These are phyloP conservation scores for Colletotrichum lentis DNA, from an alignment of 2,329 filamentous ascomycete genomes.

Conservation along the genomic window DNA sequence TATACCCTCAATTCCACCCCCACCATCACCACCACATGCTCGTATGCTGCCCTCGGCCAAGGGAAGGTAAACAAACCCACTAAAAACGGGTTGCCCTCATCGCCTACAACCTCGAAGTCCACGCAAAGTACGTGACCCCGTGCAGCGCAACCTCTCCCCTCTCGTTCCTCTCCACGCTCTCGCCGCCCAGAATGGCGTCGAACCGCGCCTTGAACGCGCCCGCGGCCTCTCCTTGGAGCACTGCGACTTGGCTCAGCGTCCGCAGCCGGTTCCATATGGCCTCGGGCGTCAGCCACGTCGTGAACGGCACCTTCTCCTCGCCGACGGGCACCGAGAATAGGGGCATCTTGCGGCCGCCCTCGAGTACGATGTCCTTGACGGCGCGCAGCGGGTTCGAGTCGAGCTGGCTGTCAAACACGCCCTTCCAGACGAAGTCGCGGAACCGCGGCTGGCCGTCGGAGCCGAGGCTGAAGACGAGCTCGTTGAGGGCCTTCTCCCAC, in stretches of 20 bases:
- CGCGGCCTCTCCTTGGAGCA: conserved; percentile 61
- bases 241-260: conserved; percentile 74
- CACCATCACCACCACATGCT: too few relatives aligned
- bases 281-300: conserved; percentile 65
- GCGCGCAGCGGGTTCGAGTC: conserved; percentile 61
- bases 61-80: background rate
- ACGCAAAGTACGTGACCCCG: conserved; percentile 69
- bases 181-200: conserved; percentile 61
- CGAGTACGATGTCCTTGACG: conserved; percentile 52
- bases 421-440: conserved; percentile 69
- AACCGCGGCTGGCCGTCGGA: conserved; percentile 69
- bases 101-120: conserved; percentile 61
- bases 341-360: conserved; percentile 46
- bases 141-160: conserved; percentile 70
- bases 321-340: conserved; percentile 69
- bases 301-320: conserved; percentile 64
- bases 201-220: conserved; percentile 59
- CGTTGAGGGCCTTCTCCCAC: conserved; percentile 71
- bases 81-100: background rate
- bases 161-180: conserved; percentile 66
- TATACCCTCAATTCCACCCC: conserved; percentile 34
- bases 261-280: conserved; percentile 69
- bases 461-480: conserved; percentile 62
- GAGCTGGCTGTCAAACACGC: conserved; percentile 69
- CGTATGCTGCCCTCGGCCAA: background rate